Evolutionary conservation across 2,329 filamentous ascomycete species (phyloP), one percentile per base, ranked within the genome.

Genomic region (Thelonectria discophora): DNA sequence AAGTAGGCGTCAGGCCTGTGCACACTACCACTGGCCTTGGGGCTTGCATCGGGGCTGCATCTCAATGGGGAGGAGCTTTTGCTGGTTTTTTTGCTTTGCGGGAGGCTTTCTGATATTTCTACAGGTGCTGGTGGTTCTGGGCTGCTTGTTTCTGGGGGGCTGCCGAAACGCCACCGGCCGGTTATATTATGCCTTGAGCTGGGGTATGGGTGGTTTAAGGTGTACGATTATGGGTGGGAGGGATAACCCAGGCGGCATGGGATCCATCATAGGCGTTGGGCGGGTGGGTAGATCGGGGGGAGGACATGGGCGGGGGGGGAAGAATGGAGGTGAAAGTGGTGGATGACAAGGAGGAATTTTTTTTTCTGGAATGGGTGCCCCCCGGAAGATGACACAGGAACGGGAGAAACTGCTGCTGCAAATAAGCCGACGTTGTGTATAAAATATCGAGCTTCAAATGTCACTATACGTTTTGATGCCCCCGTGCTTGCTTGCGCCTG

Each of bases 371-470:
- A 53, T 12, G 17, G 40, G 47, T 24, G 27, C 5, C 52, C 52
- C 47, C 39, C 51, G 27, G 13, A 17, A 18, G 34, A 43, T 1
- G 52, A 39, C n/a, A 46, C 32, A 49, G 5, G 37, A 24, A 4
- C 9, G 7, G 49, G 40, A n/a, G n/a, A n/a, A 17, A 34, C 30
- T 30, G 21, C 24, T 39, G 9, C 27, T 51, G 21, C 20, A 27
- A 49, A 21, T 49, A 50, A 30, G 27, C 27, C 27, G 27, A 30
- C 27, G 27, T 30, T 30, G 30, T 55, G 58, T 55, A 55, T 46
- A 48, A 55, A 48, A 50, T 30, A 17, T 42, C n/a, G 32, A 18
- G 49, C 17, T 30, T 24, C 45, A 30, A 55, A 60, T 55, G 54
- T 53, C 45, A 45, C n/a, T 30, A 48, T 49, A 43, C 46, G 27